Evolutionary conservation across 1,139 yeast species (phyloP).

Genomic region (Taphrina deformans): DNA sequence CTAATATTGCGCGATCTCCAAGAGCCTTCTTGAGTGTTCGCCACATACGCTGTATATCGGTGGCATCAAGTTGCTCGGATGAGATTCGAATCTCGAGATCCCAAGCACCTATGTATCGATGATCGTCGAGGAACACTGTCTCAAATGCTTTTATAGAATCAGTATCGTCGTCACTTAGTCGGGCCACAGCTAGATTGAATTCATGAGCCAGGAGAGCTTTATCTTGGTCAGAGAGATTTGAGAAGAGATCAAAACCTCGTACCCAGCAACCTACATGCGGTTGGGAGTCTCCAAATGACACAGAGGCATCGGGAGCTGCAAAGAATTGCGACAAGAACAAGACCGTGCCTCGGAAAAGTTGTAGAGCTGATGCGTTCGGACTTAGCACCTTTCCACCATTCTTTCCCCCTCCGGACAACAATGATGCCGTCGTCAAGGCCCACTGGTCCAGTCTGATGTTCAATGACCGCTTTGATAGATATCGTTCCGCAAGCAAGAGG

Average conservation of each 20-base stretch:
- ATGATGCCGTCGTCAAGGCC: slow-evolving; percentile 10
- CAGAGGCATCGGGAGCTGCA: background rate
- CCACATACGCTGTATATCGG: slow-evolving; percentile 58
- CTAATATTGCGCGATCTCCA: slow-evolving; percentile 61
- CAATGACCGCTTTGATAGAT: slow-evolving; percentile 36
- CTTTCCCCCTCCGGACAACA: slow-evolving; percentile 18
- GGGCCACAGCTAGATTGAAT: background rate
- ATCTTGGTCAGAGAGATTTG: slow-evolving; percentile 1
- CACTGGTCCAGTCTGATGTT: background rate
- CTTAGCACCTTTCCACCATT: slow-evolving; percentile 20
- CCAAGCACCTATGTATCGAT: background rate
- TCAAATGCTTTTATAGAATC: slow-evolving; percentile 9
- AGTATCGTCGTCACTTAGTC: background rate
- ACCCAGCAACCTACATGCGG: slow-evolving; percentile 6
- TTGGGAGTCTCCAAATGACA: background rate
- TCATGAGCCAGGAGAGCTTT: background rate
- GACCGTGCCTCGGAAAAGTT: slow-evolving; percentile 13
- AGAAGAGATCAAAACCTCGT: background rate
- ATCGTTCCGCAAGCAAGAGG: slow-evolving; percentile 5
- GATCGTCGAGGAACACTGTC: background rate
- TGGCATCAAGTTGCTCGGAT: background rate
- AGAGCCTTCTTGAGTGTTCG: slow-evolving; percentile 63
- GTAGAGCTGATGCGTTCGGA: slow-evolving; percentile 14
- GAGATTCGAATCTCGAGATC: slow-evolving; percentile 5
- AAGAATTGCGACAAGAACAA: slow-evolving; percentile 12